Evolutionary conservation across 345 rosid species (phyloP), one percentile per base, ranked within the genome.

Genomic region (Sisymbrium altissimum): DNA sequence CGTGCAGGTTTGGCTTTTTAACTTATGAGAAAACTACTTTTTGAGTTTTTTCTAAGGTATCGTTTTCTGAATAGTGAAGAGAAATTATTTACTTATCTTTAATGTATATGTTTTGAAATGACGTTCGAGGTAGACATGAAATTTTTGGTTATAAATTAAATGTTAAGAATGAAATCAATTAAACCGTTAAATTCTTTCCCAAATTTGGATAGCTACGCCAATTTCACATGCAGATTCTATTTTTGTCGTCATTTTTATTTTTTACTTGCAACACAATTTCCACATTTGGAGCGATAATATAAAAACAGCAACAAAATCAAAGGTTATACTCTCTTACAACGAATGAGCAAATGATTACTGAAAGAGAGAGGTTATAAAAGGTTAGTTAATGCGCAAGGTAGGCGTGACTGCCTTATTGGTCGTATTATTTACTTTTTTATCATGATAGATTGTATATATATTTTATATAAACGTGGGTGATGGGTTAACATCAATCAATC

Each of bases 401-500:
- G 68, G 68, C 78, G 68, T 48, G 78, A 59, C 48, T 38, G 8
- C 29, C 43, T 46, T 40, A 59, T 60, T 61, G 64, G 70, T 35
- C 59, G 23, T 69, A 44, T 36, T 44, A 61, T 69, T 53, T 44
- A 40, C 69, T 36, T 67, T 43, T 74, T 33, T 40, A 49, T 66
- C 54, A 68, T 53, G 55, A 54, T 40, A 25, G 44, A 57, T 66
- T 55, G 17, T n/a, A 33, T 27, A 48, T 57, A 58, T 39, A 23
- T 10, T 45, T 38, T 54, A 43, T 41, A 46, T 40, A 55, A 52
- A 45, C 64, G 75, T 76, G 72, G 56, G 63, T 39, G 36, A 48
- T 57, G 72, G 60, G 72, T 70, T 76, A 55, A 64, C 80, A 70
- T 77, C 80, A 77, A 76, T 76, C 79, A 76, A 76, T 69, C 79